These are phyloP conservation scores for Sphagnum magellanicum DNA, from an alignment of 228 moss, liverwort and hornwort species.

Conservation along the genomic window DNA sequence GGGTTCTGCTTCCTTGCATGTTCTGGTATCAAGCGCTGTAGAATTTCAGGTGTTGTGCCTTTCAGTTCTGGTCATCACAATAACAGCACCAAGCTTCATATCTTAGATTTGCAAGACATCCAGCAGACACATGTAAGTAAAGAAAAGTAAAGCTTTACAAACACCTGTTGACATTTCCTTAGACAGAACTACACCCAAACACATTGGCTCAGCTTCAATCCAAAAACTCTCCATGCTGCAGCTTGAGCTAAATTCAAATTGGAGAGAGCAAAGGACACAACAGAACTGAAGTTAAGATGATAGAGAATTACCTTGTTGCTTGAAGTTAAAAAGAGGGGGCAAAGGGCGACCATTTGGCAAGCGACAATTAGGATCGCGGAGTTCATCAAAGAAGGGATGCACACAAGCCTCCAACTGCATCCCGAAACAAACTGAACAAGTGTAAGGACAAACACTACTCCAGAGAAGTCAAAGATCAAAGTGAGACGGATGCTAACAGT, in stretches of 20 bases:
- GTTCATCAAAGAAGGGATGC: conserved; percentile 98
- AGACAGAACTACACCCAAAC: too few relatives aligned
- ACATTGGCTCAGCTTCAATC: too few relatives aligned
- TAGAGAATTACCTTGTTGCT: conserved; percentile 65
- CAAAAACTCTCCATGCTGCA: too few relatives aligned
- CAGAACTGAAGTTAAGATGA: not conserved
- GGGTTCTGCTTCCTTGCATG: conserved; percentile 98
- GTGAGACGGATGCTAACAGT: conserved; percentile 11
- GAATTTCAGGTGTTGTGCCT: conserved; percentile 88
- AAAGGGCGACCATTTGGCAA: conserved; percentile 92
- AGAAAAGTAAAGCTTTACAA: not conserved
- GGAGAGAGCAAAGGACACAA: not conserved
- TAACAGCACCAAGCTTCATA: too few relatives aligned
- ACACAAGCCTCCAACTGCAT: conserved; percentile 96
- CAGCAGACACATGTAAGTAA: not conserved
- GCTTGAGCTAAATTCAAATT: too few relatives aligned
- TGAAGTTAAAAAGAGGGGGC: conserved; percentile 98
- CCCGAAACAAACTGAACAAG: not conserved
- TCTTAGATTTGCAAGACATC: too few relatives aligned
- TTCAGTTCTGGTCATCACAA: conserved; percentile 70
- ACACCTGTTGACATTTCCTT: too few relatives aligned
- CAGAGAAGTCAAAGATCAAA: too few relatives aligned
- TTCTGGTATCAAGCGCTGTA: conserved; percentile 98
- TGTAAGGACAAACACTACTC: too few relatives aligned
- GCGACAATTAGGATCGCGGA: conserved; percentile 87